Percentiles rank a stretch among this genome's conserved stretches.
These are phyloP conservation scores for Acidiella bohemica DNA, from an alignment of 495 filamentous ascomycete genomes.

Conservation along the genomic window DNA sequence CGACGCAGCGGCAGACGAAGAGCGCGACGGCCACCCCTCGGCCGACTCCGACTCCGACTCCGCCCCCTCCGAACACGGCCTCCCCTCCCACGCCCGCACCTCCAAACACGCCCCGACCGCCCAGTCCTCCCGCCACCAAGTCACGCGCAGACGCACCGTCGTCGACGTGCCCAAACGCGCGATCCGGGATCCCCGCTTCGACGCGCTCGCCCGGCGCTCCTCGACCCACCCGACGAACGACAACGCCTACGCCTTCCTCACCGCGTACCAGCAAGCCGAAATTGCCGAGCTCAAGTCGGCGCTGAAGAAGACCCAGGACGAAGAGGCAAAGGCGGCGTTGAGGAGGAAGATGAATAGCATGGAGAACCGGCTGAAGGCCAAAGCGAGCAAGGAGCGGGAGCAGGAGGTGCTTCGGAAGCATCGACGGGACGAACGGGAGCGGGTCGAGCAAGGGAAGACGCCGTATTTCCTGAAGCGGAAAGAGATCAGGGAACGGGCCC, in stretches of 20 bases:
- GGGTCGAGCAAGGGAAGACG: slow-evolving; percentile 74
- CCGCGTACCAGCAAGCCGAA: slow-evolving; percentile 69
- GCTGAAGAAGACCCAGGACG: slow-evolving; percentile 52
- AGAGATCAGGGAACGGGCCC: slow-evolving; percentile 72
- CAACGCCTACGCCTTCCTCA: slow-evolving; percentile 70
- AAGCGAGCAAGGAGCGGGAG: slow-evolving; percentile 52
- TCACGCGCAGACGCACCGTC: slow-evolving; percentile 64
- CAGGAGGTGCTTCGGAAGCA: slow-evolving; percentile 54
- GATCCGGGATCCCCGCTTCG: slow-evolving; percentile 79
- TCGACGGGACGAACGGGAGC: slow-evolving; percentile 66
- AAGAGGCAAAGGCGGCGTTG: slow-evolving; percentile 46
- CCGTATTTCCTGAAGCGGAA: slow-evolving; percentile 85
- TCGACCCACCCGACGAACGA: slow-evolving; percentile 72
- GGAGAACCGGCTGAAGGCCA: slow-evolving; percentile 54
- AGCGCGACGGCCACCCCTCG: slow-evolving; percentile 17
- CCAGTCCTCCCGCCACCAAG: slow-evolving; percentile 64
- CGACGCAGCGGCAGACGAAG: slow-evolving; percentile 2
- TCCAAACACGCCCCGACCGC: slow-evolving; percentile 82
- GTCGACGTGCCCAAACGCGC: slow-evolving; percentile 41
- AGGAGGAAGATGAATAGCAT: slow-evolving; percentile 38
- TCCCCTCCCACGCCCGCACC: slow-evolving; percentile 33
- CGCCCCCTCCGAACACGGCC: slow-evolving; percentile 17
- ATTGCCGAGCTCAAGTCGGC: slow-evolving; percentile 55
- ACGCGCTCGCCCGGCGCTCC: slow-evolving; percentile 46
- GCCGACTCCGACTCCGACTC: slow-evolving; percentile 32